Evolutionary conservation across 2,329 filamentous ascomycete genomes (phyloP).

Genomic region (Trichoderma hamatum): DNA sequence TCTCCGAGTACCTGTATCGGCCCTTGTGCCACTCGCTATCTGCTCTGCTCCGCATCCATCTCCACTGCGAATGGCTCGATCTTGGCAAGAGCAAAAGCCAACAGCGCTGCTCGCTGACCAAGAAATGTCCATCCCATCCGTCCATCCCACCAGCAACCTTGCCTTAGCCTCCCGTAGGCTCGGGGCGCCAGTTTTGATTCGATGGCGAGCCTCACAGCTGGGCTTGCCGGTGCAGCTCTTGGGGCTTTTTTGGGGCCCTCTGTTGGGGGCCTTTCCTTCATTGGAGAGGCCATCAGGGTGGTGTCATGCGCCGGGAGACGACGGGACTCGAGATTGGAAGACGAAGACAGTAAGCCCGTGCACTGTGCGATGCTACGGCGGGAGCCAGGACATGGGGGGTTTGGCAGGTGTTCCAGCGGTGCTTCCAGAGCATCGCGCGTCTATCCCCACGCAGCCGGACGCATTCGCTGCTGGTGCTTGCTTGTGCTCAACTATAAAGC

Average conservation of each 20-base stretch:
- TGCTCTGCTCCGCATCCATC: constrained; percentile 17
- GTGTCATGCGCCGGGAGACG: constrained; percentile 19
- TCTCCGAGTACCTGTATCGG: constrained; percentile 13
- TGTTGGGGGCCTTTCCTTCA: background rate
- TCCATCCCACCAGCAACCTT: background rate
- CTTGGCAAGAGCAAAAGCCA: background rate
- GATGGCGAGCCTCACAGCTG: background rate
- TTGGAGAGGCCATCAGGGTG: background rate
- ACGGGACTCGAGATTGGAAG: background rate
- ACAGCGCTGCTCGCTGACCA: background rate
- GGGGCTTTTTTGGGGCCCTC: background rate
- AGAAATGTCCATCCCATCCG: background rate
- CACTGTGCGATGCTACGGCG: background rate
- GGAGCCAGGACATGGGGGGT: background rate
- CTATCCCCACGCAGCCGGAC: background rate
- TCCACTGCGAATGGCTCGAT: constrained; percentile 17
- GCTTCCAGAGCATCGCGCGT: background rate
- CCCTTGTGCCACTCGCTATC: constrained; percentile 9
- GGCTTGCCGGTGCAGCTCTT: background rate
- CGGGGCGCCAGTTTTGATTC: background rate
- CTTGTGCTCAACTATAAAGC: no score
- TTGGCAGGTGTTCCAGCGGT: background rate
- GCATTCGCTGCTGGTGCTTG: background rate
- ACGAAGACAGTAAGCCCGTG: background rate
- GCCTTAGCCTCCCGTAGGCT: background rate